Evolutionary conservation across 2,329 filamentous ascomycete species (phyloP).

Genomic region (Fusarium denticulatum): DNA sequence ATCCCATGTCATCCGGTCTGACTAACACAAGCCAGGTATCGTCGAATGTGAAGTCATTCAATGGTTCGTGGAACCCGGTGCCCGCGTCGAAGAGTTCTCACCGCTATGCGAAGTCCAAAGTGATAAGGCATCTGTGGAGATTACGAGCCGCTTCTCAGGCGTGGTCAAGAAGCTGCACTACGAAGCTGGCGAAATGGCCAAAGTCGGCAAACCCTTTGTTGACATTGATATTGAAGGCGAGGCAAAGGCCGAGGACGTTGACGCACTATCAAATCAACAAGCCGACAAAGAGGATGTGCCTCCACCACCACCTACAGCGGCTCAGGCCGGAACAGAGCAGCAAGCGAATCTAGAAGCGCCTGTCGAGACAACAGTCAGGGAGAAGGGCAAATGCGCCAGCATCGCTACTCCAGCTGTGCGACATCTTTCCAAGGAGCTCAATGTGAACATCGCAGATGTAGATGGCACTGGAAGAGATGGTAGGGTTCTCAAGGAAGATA

Average conservation of each 20-base stretch:
- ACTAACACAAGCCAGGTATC: constrained; percentile 71
- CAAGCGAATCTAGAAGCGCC: background rate
- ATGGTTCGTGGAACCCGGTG: constrained; percentile 98
- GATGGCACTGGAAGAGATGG: constrained; percentile 90
- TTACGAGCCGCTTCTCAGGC: constrained; percentile 93
- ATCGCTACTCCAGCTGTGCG: constrained; percentile 93
- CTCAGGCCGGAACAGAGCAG: constrained; percentile 19
- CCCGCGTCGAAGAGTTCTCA: constrained; percentile 96
- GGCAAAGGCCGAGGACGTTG: constrained; percentile 59
- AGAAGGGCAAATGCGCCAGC: constrained; percentile 72
- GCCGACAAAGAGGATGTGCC: constrained; percentile 43
- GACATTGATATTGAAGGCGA: constrained; percentile 93
- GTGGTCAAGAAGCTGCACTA: constrained; percentile 97
- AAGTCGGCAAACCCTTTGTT: constrained; percentile 91
- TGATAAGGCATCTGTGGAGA: constrained; percentile 91
- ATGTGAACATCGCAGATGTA: constrained; percentile 81
- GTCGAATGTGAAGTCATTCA: constrained; percentile 99
- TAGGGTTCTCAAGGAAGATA: constrained; percentile 90
- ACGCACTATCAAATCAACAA: constrained; percentile 49
- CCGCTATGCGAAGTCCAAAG: constrained; percentile 98
- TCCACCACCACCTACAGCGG: constrained; percentile 31
- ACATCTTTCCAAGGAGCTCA: constrained; percentile 82
- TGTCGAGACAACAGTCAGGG: constrained; percentile 40
- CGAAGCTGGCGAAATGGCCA: constrained; percentile 94
- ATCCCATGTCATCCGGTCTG: background rate